Evolutionary conservation across 768 basidiomycete genomes (phyloP), one percentile per base, ranked within the genome.

Genomic region (Suillus americanus): DNA sequence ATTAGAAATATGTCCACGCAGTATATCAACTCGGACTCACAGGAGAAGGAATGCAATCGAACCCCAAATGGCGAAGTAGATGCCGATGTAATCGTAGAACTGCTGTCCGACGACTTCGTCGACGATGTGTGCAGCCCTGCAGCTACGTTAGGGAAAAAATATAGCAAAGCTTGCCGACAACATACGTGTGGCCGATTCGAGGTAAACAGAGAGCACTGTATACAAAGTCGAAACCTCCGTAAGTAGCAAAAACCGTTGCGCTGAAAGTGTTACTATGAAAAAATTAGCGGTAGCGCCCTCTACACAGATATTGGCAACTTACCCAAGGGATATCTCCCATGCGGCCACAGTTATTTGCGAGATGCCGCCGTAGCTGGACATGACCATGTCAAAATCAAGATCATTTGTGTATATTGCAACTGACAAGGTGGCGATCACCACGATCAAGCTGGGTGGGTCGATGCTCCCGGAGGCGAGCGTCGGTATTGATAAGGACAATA

Each of bases 301-400:
- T 23, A 16, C 5, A n/a, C 30, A 28, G 57, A 45, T 8, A 53
- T 62, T 28, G 45, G 43, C n/a, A 16, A 61, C 67, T 55, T 60
- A 67, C 72, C 72, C 73, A 38, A 74, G 72, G 66, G 68, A 75
- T 64, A 73, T 71, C 33, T 75, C 72, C 73, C 73, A 73, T 69
- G 73, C 66, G 53, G 71, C 72, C 4, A 73, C 72, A 12, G 73
- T 63, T 7, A 69, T 71, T 56, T 71, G 73, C 18, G 67, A 64
- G 54, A 75, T 73, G 55, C 73, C 73, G 9, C 73, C 69, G 50
- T 74, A 74, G 63, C 73, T 73, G 45, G 59, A 63, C 40, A 10
- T 41, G 14, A 43, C 68, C 25, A 70, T 60, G 2, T 38, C 45
- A 53, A 33, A 35, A 37, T 18, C 13, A 35, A 9, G 28, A 6